These are phyloP conservation scores for Triticum urartu DNA, from an alignment of 176 grass and related monocot species.

Conservation along the genomic window DNA sequence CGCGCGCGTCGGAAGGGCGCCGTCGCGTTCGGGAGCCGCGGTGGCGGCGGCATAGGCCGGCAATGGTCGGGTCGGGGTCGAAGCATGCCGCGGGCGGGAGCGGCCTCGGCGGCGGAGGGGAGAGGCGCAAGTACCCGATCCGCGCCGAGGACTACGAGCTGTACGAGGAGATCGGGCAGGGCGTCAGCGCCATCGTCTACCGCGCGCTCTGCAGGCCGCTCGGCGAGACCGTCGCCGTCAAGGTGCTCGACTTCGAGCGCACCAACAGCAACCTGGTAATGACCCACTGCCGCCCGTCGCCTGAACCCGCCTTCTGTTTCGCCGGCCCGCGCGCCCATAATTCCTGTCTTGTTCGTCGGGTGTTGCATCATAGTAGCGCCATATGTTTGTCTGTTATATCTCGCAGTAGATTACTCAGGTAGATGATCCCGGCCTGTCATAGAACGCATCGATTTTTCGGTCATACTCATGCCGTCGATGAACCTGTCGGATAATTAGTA, in stretches of 20 bases:
- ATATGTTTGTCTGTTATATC: not conserved
- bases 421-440: not conserved
- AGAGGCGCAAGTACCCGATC: slow-evolving; percentile 85
- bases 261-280: slow-evolving; percentile 89
- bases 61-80: slow-evolving; percentile 17
- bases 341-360: not conserved
- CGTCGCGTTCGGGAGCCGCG: not conserved
- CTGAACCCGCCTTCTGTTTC: not conserved
- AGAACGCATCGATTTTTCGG: not conserved
- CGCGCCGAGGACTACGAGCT: slow-evolving; percentile 79
- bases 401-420: not conserved
- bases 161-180: slow-evolving; percentile 84
- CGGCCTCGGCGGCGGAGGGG: slow-evolving; percentile 8
- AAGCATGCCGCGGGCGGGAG: not conserved
- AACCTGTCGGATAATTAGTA: not conserved
- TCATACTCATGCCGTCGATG: not conserved
- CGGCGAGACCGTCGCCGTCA: slow-evolving; percentile 75
- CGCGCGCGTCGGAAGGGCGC: not conserved
- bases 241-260: slow-evolving; percentile 91
- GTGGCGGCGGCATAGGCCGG: not conserved
- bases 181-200: slow-evolving; percentile 80
- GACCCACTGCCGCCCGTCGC: not conserved
- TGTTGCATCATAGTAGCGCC: not conserved
- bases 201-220: slow-evolving; percentile 71
- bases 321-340: not conserved